Percentiles rank a stretch among this genome's conserved stretches.
Conservation (phyloP, 768 basidiomycete genomes). For the Tulasnella sp. region DNA sequence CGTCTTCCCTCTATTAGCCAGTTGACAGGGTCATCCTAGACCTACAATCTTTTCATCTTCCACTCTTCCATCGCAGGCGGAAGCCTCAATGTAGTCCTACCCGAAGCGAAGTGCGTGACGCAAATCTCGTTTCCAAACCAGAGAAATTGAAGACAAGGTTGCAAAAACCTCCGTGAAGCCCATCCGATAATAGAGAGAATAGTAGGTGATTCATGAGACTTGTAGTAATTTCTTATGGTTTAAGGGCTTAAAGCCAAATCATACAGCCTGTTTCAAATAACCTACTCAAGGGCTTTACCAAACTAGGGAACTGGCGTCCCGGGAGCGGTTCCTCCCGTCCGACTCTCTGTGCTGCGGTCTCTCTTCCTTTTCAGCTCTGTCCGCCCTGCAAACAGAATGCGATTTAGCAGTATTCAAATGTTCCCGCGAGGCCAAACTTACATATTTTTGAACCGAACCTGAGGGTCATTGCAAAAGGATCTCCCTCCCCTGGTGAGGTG, state of each 20-base stretch:
- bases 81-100: conserved; percentile 45
- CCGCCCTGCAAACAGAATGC: neutral
- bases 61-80: conserved; percentile 26
- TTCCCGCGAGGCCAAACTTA: neutral
- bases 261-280: neutral
- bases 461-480: neutral
- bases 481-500: neutral
- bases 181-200: neutral
- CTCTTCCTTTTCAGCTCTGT: neutral
- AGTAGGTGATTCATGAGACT: neutral
- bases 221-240: neutral
- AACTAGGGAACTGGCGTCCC: neutral
- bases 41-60: neutral
- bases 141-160: conserved; percentile 33
- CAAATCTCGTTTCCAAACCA: conserved; percentile 45
- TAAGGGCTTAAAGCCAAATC: neutral
- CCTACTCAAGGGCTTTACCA: neutral
- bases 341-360: neutral
- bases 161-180: neutral
- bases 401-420: neutral
- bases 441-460: neutral
- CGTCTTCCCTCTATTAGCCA: no score
- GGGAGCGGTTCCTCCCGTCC: neutral
- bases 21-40: no score
- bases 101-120: conserved; percentile 52